These are phyloP conservation scores for Chalciporus chontae DNA, from an alignment of 768 basidiomycete species.

Conservation along the genomic window DNA sequence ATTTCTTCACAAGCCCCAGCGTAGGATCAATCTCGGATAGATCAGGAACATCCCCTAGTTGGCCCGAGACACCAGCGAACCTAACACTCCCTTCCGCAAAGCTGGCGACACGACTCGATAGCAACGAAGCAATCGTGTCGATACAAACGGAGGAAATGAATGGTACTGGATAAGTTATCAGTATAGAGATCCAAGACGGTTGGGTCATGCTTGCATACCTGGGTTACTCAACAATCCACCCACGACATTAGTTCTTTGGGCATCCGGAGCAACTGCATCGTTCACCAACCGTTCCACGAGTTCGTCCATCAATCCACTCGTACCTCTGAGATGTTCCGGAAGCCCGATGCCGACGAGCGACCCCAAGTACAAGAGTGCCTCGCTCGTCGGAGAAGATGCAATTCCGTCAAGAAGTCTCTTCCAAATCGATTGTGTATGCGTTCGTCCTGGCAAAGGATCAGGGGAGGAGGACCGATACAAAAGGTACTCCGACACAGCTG, in stretches of 20 bases:
- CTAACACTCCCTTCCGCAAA: conserved; percentile 15
- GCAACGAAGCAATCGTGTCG: conserved; percentile 10
- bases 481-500: conserved; percentile 53
- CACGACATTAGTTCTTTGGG: not conserved
- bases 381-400: conserved; percentile 29
- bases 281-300: conserved; percentile 30
- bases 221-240: conserved; percentile 14
- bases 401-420: conserved; percentile 40
- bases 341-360: conserved; percentile 38
- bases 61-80: conserved; percentile 6
- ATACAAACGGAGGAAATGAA: conserved; percentile 23
- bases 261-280: not conserved
- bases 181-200: not conserved
- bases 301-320: conserved; percentile 41
- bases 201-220: conserved; percentile 8
- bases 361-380: conserved; percentile 39
- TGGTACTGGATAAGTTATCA: conserved; percentile 9
- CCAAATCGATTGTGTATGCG: conserved; percentile 20
- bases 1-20: conserved; percentile 12
- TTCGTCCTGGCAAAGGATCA: conserved; percentile 5
- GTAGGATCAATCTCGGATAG: not conserved
- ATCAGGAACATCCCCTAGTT: not conserved
- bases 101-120: conserved; percentile 13
- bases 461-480: conserved; percentile 13
- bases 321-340: conserved; percentile 45